phyloP scores from a whole-genome alignment of 306 rosid species.

The Begonia peltatifolia region DNA sequence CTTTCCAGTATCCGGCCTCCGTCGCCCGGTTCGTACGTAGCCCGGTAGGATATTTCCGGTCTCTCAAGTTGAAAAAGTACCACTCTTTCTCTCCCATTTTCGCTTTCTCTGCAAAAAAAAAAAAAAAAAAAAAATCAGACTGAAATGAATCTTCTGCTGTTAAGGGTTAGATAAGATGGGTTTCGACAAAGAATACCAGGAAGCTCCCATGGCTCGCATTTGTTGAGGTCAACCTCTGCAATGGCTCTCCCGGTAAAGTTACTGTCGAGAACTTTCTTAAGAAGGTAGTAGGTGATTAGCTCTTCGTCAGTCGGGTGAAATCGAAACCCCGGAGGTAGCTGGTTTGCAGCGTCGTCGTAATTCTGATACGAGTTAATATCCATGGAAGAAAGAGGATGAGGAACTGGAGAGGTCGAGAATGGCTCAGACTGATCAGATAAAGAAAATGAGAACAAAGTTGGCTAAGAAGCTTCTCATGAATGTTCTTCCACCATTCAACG shows the following conservation, averaged over 20 bases:
- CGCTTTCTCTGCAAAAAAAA: conserved; percentile 43
- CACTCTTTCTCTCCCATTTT: conserved; percentile 98
- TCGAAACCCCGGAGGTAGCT: conserved; percentile 85
- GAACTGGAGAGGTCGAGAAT: too few relatives aligned
- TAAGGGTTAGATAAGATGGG: too few relatives aligned
- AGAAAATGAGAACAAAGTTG: too few relatives aligned
- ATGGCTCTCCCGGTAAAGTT: too few relatives aligned
- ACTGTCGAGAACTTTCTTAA: conserved; percentile 84
- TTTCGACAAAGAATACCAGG: conserved; percentile 34
- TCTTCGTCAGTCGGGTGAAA: conserved; percentile 98
- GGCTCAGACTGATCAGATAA: too few relatives aligned
- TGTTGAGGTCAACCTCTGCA: conserved; percentile 96
- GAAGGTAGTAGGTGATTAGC: conserved; percentile 75
- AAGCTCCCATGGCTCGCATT: conserved; percentile 96
- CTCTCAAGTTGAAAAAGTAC: conserved; percentile 84
- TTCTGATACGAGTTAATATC: conserved; percentile 9
- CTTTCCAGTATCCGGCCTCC: conserved; percentile 98
- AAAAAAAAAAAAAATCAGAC: not conserved
- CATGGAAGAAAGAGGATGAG: too few relatives aligned
- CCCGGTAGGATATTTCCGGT: conserved; percentile 89
- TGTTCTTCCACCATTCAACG: not conserved
- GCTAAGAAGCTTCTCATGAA: not conserved
- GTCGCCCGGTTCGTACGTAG: conserved; percentile 82
- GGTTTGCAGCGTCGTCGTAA: conserved; percentile 16
- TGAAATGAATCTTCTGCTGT: too few relatives aligned